phyloP scores from a whole-genome alignment of 140 eudicot genomes.

The Stevia rebaudiana region DNA sequence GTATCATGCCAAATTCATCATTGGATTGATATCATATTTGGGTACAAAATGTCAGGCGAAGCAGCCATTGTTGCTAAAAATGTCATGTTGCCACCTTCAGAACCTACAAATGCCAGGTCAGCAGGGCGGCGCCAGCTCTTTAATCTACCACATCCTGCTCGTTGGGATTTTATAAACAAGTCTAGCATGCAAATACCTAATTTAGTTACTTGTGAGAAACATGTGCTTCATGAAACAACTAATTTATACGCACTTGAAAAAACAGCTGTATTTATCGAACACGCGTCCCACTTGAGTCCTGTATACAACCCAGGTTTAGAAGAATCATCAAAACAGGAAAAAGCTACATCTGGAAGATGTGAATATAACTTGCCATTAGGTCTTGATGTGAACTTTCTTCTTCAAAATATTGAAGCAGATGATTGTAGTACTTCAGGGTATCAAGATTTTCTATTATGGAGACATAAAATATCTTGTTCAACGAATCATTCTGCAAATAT shows the following conservation, averaged over 20 bases:
- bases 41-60: conserved; percentile 91
- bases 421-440: conserved; percentile 59
- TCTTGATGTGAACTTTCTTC: conserved; percentile 57
- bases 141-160: conserved; percentile 81
- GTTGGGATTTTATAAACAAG: conserved; percentile 37
- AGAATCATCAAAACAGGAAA: conserved; percentile 18
- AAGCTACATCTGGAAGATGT: conserved; percentile 11
- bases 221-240: conserved; percentile 32
- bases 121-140: conserved; percentile 90
- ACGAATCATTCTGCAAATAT: conserved; percentile 31
- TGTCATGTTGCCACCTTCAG: conserved; percentile 82
- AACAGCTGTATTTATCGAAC: conserved; percentile 75
- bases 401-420: conserved; percentile 60
- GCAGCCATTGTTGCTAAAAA: conserved; percentile 87
- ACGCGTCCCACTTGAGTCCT: conserved; percentile 72
- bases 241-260: conserved; percentile 51
- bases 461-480: conserved; percentile 35
- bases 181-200: conserved; percentile 5
- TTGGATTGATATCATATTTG: conserved; percentile 94
- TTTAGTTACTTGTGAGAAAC: conserved; percentile 14
- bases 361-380: conserved; percentile 22
- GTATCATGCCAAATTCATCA: conserved; percentile 75
- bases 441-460: conserved; percentile 84
- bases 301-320: conserved; percentile 28
- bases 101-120: conserved; percentile 53